phyloP scores from a whole-genome alignment of 208 protist species.

The Leishmania guyanensis region DNA sequence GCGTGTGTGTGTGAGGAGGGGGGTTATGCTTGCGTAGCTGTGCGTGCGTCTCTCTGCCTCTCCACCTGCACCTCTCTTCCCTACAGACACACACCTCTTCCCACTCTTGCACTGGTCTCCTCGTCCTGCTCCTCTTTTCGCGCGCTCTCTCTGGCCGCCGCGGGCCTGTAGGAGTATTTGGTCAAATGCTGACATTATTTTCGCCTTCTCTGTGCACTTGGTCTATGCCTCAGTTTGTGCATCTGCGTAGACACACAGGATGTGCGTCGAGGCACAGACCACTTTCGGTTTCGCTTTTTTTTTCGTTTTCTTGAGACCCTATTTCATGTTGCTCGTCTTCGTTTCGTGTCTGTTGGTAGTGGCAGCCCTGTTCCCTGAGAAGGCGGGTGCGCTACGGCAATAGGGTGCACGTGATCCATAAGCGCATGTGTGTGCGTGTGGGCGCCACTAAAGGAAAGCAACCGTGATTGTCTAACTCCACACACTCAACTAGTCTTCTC shows the following conservation, averaged over 20 bases:
- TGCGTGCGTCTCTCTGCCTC: not conserved
- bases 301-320: slow-evolving; percentile 4
- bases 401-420: no score
- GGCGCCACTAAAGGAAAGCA: no score
- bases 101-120: not conserved
- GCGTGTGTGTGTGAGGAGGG: not conserved
- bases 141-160: not conserved
- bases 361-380: no score
- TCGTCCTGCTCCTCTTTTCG: not conserved
- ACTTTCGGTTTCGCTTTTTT: slow-evolving; percentile 22
- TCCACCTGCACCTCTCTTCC: not conserved
- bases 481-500: not conserved
- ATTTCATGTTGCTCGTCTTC: slow-evolving; percentile 9
- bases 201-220: not conserved
- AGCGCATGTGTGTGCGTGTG: not conserved
- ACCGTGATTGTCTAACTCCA: not conserved
- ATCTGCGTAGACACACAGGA: not conserved
- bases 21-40: no score
- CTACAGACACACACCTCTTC: no score
- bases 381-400: no score
- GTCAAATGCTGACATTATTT: not conserved
- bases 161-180: not conserved
- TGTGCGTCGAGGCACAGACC: not conserved
- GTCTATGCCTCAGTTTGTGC: not conserved
- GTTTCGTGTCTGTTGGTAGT: not conserved